Base-by-base conservation (phyloP, 768 basidiomycete genomes). In the Calocera cornea region DNA sequence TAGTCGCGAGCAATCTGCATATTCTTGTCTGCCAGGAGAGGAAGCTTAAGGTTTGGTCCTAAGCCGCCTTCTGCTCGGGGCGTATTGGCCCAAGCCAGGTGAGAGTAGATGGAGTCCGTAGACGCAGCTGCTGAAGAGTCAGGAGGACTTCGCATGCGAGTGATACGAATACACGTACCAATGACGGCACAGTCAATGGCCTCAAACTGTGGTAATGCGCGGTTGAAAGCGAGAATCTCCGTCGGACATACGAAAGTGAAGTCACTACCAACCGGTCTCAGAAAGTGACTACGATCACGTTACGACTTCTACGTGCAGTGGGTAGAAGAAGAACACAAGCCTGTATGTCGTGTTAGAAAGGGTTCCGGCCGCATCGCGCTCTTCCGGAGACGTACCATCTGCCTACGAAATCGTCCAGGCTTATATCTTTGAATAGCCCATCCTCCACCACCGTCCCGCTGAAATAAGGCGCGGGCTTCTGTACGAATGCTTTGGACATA, bases 241-340 rank as follows among this genome's bases (percentile, higher is more conserved):
- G 92, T 94, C n/a, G 92, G 92, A 79, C 92, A 95, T 72, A 90
- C 89, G 71, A 90, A 90, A 41, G 90, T 91, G 77, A 90, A 92
- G 74, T 90, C 89, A 81, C 88, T 92, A 41, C 29, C 36, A 16
- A 66, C 22, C 66, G 8, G 11, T 2, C 22, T 22, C 36, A 38
- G 36, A 14, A 38, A 14, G 36, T 14, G 36, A 5, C 14, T 38
- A 38, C 11, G 65, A 31, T 24, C 19, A 38, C 41, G 65, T 68
- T 41, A 68, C 38, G 40, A 41, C 33, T 17, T 29, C 36, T 64
- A 77, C 87, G 70, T 79, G 92, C 90, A 95, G 84, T 3, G 94
- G 94, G 79, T 97, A 97, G 80, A 95, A 95, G 77, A 95, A 83
- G 19, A 97, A 84, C 38, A 94, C 83, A n/a, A 95, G 87, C 92